Conservation (phyloP, 1,284 basidiomycete species). For the Pseudomicrostroma phylloplanum region DNA sequence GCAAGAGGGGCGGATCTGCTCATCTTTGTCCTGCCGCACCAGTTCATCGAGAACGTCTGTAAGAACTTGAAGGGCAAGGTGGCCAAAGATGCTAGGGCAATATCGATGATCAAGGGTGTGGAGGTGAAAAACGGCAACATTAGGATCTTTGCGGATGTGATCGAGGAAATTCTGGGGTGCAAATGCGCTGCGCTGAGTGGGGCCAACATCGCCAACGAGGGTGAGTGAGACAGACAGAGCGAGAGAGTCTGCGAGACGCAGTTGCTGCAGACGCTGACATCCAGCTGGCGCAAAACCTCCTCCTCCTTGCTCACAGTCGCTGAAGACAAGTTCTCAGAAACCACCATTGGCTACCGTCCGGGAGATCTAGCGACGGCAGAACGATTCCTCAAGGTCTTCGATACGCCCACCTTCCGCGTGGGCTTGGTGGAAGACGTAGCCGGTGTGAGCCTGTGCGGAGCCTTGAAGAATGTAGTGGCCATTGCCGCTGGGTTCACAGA, state of each 20-base stretch:
- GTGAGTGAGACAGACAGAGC: slow-evolving; percentile 17
- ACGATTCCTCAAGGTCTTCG: slow-evolving; percentile 52
- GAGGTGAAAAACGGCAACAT: slow-evolving; percentile 54
- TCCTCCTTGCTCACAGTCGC: slow-evolving; percentile 51
- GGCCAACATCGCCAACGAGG: slow-evolving; percentile 60
- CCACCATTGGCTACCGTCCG: slow-evolving; percentile 58
- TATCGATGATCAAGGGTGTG: slow-evolving; percentile 52
- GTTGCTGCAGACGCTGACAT: too few species aligned
- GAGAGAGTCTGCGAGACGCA: too few species aligned
- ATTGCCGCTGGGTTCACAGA: slow-evolving; percentile 59
- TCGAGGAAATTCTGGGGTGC: slow-evolving; percentile 55
- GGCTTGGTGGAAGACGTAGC: slow-evolving; percentile 58
- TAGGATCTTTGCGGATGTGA: slow-evolving; percentile 58
- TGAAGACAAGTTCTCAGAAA: slow-evolving; percentile 56
- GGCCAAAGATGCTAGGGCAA: slow-evolving; percentile 43
- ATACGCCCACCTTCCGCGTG: slow-evolving; percentile 56
- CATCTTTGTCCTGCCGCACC: slow-evolving; percentile 58
- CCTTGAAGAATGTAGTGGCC: slow-evolving; percentile 59
- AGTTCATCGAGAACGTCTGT: slow-evolving; percentile 52
- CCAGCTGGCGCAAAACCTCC: too few species aligned
- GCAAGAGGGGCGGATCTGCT: slow-evolving; percentile 57
- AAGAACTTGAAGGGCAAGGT: slow-evolving; percentile 43
- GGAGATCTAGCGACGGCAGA: slow-evolving; percentile 33
- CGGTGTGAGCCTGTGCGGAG: slow-evolving; percentile 59
- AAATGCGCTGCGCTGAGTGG: slow-evolving; percentile 57